Percentiles rank a stretch among this genome's conserved stretches.
These are phyloP conservation scores for Meyerozyma carpophila DNA, from an alignment of 1,139 yeast species.

Conservation along the genomic window DNA sequence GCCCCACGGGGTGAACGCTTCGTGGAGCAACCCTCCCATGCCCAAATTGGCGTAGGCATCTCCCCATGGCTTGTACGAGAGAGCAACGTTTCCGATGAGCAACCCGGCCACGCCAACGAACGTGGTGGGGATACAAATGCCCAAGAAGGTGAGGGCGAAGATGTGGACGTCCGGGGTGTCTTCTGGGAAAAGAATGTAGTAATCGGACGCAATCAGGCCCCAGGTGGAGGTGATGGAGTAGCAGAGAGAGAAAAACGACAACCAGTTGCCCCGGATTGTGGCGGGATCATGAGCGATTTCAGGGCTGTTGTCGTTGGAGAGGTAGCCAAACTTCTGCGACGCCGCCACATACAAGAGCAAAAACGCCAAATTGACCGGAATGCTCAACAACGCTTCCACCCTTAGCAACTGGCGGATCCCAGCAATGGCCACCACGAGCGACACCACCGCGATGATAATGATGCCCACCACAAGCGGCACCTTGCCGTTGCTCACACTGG, in stretches of 20 bases:
- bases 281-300: slow-evolving; percentile 26
- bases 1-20: slow-evolving; percentile 71
- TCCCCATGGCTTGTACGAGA: slow-evolving; percentile 54
- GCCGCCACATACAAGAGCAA: slow-evolving; percentile 65
- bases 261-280: slow-evolving; percentile 55
- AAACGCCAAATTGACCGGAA: slow-evolving; percentile 68
- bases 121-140: slow-evolving; percentile 66
- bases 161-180: slow-evolving; percentile 53
- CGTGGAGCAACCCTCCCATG: slow-evolving; percentile 71
- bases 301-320: slow-evolving; percentile 31
- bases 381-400: slow-evolving; percentile 63
- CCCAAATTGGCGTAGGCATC: slow-evolving; percentile 56
- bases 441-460: slow-evolving; percentile 57
- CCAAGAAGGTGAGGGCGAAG: slow-evolving; percentile 60
- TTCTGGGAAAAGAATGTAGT: slow-evolving; percentile 79
- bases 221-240: slow-evolving; percentile 85
- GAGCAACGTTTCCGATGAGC: slow-evolving; percentile 67
- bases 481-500: slow-evolving; percentile 55
- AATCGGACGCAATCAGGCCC: slow-evolving; percentile 87
- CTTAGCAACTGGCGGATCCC: slow-evolving; percentile 68
- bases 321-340: slow-evolving; percentile 44
- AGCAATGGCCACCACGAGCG: slow-evolving; percentile 64
- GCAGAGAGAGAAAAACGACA: slow-evolving; percentile 67
- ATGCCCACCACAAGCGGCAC: slow-evolving; percentile 73
- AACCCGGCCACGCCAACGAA: slow-evolving; percentile 75